Percentiles rank a stretch among this genome's conserved stretches.
phyloP scores from a whole-genome alignment of 2,329 filamentous ascomycete species.

The Alternaria hordeiaustralica region DNA sequence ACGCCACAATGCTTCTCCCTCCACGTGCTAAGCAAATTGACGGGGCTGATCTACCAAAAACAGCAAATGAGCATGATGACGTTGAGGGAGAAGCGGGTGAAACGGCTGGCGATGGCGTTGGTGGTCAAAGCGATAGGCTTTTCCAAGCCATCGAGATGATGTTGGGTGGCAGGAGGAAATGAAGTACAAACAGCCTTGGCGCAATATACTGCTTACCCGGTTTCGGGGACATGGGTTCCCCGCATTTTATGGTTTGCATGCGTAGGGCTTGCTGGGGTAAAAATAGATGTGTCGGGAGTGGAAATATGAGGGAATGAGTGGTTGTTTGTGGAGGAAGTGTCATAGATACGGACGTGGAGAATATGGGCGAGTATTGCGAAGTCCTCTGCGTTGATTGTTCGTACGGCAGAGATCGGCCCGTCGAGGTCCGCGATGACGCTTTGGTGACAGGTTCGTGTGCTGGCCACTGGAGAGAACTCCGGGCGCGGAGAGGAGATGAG shows the following conservation, averaged over 20 bases:
- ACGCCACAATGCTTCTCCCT: neutral
- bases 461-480: neutral
- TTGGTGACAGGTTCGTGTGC: neutral
- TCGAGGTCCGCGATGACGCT: neutral
- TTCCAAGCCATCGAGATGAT: neutral
- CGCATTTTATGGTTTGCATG: neutral
- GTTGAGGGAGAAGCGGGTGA: neutral
- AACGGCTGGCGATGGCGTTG: neutral
- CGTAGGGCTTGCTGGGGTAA: neutral
- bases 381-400: neutral
- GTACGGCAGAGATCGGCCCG: neutral
- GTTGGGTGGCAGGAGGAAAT: neutral
- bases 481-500: neutral
- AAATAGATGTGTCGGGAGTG: neutral
- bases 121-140: neutral
- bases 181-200: neutral
- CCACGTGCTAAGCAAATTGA: neutral
- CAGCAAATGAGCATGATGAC: neutral
- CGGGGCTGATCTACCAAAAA: neutral
- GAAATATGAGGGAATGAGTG: neutral
- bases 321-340: neutral
- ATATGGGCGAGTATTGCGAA: neutral
- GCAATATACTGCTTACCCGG: slow-evolving; percentile 1
- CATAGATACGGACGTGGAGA: neutral
- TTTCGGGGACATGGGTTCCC: neutral